Evolutionary conservation across 169 alveolate genomes (phyloP), one percentile per base, ranked within the genome.

Genomic region (Eimeria maxima): DNA sequence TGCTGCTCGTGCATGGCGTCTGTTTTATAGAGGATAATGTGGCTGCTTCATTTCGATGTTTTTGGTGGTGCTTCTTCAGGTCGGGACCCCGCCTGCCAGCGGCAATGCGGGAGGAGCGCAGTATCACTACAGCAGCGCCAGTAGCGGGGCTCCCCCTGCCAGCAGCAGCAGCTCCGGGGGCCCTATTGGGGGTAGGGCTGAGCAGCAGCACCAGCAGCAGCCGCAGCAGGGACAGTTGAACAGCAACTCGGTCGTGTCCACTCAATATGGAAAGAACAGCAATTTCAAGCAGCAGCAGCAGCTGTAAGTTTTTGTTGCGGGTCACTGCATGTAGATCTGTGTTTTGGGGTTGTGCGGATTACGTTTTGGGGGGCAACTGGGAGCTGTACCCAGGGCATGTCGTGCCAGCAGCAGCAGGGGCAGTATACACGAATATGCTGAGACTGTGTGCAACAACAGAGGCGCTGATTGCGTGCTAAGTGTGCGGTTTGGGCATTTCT

Each of bases 181-280:
- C 44, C 67, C 90, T 65, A n/a, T 81, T 33, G 71, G 90, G 24
- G 71, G 73, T 44, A 81, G 90, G 27, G 90, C 71, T 69, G 90
- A 81, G 90, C 90, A 81, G 90, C 90, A 81, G 83, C 83, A 71
- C 53, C 83, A 71, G 90, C 90, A 47, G 71, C 90, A 81, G 63
- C 87, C 87, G 63, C 87, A 76, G 73, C 90, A 81, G 45, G 71
- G 90, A 16, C 90, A 81, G 90, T 24, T 81, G 90, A 45, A 45
- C 73, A 81, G 90, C 45, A 53, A 33, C 24, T 81, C 90, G 5
- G 90, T 53, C 14, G 27, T 53, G 67, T 45, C 47, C 4, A 81
- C 57, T 47, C 90, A 81, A 50, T 81, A 81, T 1, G 90, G 73
- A 27, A 81, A 81, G 90, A 81, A 38, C 55, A 45, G 42, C 71